A percentile compares a stretch with the other conserved stretches of the same genome.
phyloP scores from a whole-genome alignment of 2,329 filamentous ascomycete species.

The Bipolaris victoriae region DNA sequence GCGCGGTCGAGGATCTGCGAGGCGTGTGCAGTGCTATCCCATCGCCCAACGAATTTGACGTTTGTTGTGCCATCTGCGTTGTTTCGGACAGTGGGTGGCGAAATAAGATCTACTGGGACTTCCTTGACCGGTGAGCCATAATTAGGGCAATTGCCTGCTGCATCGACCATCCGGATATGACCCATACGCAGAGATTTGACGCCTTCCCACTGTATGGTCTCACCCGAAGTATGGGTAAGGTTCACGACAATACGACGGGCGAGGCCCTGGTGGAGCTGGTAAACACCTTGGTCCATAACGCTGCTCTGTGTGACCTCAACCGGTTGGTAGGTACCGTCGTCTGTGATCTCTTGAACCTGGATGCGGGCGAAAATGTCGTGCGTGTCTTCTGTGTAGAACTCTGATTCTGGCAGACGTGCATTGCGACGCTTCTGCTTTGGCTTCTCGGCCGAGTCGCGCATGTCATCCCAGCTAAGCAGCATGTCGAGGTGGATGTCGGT shows the following conservation, averaged over 20 bases:
- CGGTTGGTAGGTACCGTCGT: conserved; percentile 87
- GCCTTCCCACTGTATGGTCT: conserved; percentile 86
- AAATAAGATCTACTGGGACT: conserved; percentile 76
- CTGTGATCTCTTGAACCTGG: conserved; percentile 89
- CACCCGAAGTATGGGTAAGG: conserved; percentile 88
- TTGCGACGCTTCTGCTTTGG: conserved; percentile 64
- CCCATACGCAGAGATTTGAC: conserved; percentile 78
- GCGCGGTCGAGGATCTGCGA: conserved; percentile 93
- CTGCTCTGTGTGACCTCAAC: conserved; percentile 90
- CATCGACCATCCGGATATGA: conserved; percentile 81
- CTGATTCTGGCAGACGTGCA: conserved; percentile 82
- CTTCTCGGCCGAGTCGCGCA: conserved; percentile 74
- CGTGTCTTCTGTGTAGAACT: conserved; percentile 91
- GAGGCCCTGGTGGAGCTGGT: conserved; percentile 92
- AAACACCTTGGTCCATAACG: conserved; percentile 85
- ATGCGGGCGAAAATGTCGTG: conserved; percentile 89
- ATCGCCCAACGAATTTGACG: conserved; percentile 86
- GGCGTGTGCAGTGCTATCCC: conserved; percentile 93
- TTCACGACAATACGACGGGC: conserved; percentile 87
- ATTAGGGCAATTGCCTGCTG: conserved; percentile 82
- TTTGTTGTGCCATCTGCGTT: conserved; percentile 90
- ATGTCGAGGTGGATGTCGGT: conserved; percentile 96
- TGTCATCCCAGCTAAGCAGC: conserved; percentile 97
- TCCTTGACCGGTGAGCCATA: conserved; percentile 73
- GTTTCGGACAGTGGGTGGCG: conserved; percentile 77